These are phyloP conservation scores for Mycena latifolia DNA, from an alignment of 768 basidiomycete species.

Conservation along the genomic window DNA sequence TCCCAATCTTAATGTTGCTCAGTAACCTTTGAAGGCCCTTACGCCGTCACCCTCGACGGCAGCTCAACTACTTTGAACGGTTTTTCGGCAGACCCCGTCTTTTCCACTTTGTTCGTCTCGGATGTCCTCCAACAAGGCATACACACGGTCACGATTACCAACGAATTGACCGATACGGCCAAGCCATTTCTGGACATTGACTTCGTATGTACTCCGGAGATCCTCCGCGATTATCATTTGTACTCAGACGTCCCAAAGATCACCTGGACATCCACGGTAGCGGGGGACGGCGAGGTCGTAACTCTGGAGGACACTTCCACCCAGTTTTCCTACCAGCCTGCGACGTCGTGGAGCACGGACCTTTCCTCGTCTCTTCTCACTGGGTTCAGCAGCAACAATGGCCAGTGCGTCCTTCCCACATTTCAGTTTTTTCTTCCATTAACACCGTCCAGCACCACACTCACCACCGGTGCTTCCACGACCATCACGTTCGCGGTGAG, in stretches of 20 bases:
- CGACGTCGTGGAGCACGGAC: conserved; percentile 30
- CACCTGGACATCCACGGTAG: conserved; percentile 15
- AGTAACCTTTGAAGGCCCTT: conserved; percentile 30
- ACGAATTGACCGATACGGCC: conserved; percentile 16
- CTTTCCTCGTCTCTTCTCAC: conserved; percentile 4
- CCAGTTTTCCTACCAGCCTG: conserved; percentile 16
- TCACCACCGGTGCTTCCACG: conserved; percentile 12
- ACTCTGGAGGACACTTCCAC: conserved; percentile 25
- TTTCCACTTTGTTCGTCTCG: conserved; percentile 46
- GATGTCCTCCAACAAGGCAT: conserved; percentile 39
- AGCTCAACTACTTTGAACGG: conserved; percentile 37
- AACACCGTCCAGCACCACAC: conserved; percentile 10
- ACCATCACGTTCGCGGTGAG: conserved; percentile 21
- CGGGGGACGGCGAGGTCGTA: not conserved
- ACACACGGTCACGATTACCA: conserved; percentile 44
- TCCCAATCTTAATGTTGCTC: not conserved
- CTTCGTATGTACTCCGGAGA: not conserved
- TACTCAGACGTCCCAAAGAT: conserved; percentile 21
- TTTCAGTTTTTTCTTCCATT: not conserved
- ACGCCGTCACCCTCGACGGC: conserved; percentile 45
- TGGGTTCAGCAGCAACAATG: conserved; percentile 31
- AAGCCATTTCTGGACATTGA: conserved; percentile 31
- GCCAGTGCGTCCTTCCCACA: conserved; percentile 24
- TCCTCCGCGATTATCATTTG: not conserved
- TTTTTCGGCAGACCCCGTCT: conserved; percentile 29